Evolutionary conservation across 768 basidiomycete species (phyloP).

Genomic region (Podaxis rugospora): DNA sequence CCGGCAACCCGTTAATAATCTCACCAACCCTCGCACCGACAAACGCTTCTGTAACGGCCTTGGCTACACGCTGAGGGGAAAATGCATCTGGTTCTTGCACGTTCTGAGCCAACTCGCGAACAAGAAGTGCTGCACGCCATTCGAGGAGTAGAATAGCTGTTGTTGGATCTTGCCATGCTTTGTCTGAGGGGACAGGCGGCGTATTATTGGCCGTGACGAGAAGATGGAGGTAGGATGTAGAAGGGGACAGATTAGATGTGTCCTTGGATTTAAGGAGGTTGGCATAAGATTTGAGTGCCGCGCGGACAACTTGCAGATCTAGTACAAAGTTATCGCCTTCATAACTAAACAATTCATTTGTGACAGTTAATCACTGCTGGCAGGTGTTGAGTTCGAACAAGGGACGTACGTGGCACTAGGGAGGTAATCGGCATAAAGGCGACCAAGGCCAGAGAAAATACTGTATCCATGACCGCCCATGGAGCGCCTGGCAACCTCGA

Average conservation of each 20-base stretch:
- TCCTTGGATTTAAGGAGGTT: constrained; percentile 24
- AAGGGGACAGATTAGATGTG: constrained; percentile 38
- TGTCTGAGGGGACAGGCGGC: constrained; percentile 15
- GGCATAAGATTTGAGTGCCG: constrained; percentile 58
- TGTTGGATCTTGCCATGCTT: constrained; percentile 31
- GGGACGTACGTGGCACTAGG: constrained; percentile 58
- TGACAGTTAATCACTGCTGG: neutral
- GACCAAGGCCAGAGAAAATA: constrained; percentile 61
- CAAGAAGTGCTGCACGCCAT: constrained; percentile 59
- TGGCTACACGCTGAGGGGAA: constrained; percentile 52
- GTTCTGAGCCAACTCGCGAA: constrained; percentile 39
- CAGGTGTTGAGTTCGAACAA: neutral
- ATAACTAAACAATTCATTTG: constrained; percentile 33
- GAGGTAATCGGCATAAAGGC: constrained; percentile 59
- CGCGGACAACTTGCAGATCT: constrained; percentile 69
- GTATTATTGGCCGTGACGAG: constrained; percentile 24
- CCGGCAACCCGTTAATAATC: constrained; percentile 34
- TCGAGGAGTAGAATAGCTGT: constrained; percentile 49
- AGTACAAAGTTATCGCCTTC: constrained; percentile 82
- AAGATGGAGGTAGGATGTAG: constrained; percentile 52
- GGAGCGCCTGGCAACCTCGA: constrained; percentile 63
- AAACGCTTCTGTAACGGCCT: constrained; percentile 67
- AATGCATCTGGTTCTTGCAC: constrained; percentile 45
- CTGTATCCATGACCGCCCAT: constrained; percentile 81
- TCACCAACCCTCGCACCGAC: constrained; percentile 51